Evolutionary conservation across 2,329 filamentous ascomycete genomes (phyloP), one percentile per base, ranked within the genome.

Genomic region (Aaosphaeria arxii): DNA sequence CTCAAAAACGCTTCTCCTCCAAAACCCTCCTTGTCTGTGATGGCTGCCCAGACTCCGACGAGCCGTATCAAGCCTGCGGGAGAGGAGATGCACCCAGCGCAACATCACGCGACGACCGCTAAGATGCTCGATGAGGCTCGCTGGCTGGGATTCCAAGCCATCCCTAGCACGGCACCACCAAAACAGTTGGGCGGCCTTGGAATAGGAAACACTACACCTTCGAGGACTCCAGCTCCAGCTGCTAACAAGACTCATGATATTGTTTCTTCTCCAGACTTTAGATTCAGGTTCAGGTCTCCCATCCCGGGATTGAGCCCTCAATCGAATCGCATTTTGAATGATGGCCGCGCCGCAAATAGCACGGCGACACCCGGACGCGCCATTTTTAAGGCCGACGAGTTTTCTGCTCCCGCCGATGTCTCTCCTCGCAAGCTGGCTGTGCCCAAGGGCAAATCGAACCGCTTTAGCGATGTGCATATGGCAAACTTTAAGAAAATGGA

Each of bases 401-500:
- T 64, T 45, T 58, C 62, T 42, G 55, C 66, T 45, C 63, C 62
- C 32, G 66, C 71, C 2, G 76, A 77, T 29, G 63, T 72, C 30
- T 60, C 63, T 1, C 61, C 74, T 35, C 73, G 92, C 56, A 89
- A 85, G 69, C 88, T 95, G 62, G 91, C 88, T 5, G 83, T 84
- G 56, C 84, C 91, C 9, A 95, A 86, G 73, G 85, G 89, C 57
- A 91, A 86, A 67, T 80, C 83, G 44, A 77, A 85, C 43, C 86
- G 92, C 41, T 97, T 86, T 73, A 96, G 89, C 66, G 86, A 90
- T 53, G 85, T 83, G 35, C 92, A 97, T 67, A 87, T 89, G 82
- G 84, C 86, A 43, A 83, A 92, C 63, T 96, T 97, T 74, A 89
- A 89, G 73, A 97, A 95, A 77, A 96, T 97, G 92, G 91, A 96